A percentile compares a stretch with the other conserved stretches of the same genome.
phyloP scores from a whole-genome alignment of 2,329 filamentous ascomycete genomes.

The Aspergillus sp. region DNA sequence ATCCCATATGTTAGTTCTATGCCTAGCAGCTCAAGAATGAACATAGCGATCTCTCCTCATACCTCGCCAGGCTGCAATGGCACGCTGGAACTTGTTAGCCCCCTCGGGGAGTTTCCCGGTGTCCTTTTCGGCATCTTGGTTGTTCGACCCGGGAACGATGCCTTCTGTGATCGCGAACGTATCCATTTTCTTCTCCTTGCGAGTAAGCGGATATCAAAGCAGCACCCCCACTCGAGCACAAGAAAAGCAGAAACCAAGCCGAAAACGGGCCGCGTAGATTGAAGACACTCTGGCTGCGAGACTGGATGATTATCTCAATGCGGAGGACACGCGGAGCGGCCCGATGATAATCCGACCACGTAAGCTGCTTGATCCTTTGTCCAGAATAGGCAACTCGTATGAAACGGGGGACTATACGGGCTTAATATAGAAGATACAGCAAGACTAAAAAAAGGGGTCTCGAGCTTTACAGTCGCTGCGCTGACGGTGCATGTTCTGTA shows the following conservation, averaged over 20 bases:
- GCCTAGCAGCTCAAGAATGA: background rate
- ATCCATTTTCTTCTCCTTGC: constrained; percentile 30
- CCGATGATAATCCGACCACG: constrained; percentile 28
- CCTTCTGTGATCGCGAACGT: constrained; percentile 37
- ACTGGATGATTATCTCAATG: constrained; percentile 9
- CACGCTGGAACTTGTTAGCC: constrained; percentile 92
- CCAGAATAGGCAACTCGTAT: background rate
- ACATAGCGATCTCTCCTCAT: constrained; percentile 17
- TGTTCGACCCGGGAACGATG: constrained; percentile 26
- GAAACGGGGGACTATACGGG: background rate
- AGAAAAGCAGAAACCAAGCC: constrained; percentile 11
- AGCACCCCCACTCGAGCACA: constrained; percentile 19
- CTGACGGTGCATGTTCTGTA: no score
- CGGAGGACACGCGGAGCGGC: constrained; percentile 27
- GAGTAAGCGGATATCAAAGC: constrained; percentile 6
- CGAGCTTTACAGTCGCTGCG: no score
- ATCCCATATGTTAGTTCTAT: constrained; percentile 3
- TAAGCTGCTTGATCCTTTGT: constrained; percentile 5
- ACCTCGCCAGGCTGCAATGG: constrained; percentile 96
- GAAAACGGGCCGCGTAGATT: background rate
- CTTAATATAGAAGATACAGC: no score
- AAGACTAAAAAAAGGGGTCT: no score
- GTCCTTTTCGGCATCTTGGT: constrained; percentile 19
- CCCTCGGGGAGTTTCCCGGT: constrained; percentile 42
- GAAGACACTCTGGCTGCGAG: background rate